These are phyloP conservation scores for Blastocladiella britannica DNA, from an alignment of 192 early-diverging fungal species.

Conservation along the genomic window DNA sequence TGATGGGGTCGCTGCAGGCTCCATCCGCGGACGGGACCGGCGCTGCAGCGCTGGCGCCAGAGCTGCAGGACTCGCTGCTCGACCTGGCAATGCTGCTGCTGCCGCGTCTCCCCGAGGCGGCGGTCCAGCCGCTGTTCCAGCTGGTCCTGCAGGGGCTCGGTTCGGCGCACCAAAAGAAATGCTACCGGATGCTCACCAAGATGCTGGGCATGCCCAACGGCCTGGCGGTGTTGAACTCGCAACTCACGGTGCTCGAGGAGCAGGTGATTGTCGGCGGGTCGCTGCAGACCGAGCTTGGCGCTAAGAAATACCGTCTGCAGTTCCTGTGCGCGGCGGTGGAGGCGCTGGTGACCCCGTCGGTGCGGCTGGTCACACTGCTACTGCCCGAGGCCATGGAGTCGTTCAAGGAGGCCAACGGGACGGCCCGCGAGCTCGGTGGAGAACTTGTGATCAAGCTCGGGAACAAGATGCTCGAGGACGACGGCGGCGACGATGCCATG, in stretches of 20 bases:
- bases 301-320: conserved; percentile 63
- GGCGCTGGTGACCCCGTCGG: conserved; percentile 33
- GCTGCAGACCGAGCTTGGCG: conserved; percentile 3
- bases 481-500: conserved; percentile 7
- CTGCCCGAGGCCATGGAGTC: conserved; percentile 79
- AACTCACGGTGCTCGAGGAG: neutral
- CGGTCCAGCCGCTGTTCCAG: neutral
- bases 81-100: neutral
- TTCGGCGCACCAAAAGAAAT: neutral
- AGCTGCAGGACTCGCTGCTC: neutral
- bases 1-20: neutral
- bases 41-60: neutral
- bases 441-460: conserved; percentile 77
- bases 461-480: conserved; percentile 45
- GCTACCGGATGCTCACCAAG: neutral
- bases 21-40: too few relatives aligned
- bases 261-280: neutral
- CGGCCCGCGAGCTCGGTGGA: conserved; percentile 58
- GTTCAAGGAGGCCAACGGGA: conserved; percentile 86
- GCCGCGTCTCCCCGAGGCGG: neutral
- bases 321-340: conserved; percentile 42
- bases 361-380: conserved; percentile 69
- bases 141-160: neutral
- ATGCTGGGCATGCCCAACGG: neutral
- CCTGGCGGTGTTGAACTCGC: neutral